Percentiles rank a stretch among this genome's conserved stretches.
Evolutionary conservation across 2,329 filamentous ascomycete genomes (phyloP).

Genomic region (Pseudogymnoascus sp.): DNA sequence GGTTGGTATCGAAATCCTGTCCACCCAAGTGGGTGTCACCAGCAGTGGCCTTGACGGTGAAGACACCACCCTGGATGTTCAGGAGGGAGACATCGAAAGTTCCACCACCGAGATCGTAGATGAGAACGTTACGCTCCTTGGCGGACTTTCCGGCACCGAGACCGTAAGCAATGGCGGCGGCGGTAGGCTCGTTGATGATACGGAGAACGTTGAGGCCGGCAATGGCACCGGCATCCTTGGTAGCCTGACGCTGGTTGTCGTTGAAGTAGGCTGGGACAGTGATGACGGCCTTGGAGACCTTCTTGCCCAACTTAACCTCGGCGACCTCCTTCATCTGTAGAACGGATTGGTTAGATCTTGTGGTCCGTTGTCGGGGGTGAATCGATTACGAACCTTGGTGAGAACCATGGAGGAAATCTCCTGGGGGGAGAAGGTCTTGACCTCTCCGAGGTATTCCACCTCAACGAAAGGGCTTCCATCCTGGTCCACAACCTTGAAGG

Average conservation of each 20-base stretch:
- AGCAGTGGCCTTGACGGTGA: conserved; percentile 96
- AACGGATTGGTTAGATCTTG: neutral
- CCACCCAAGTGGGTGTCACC: conserved; percentile 97
- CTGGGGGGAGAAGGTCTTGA: conserved; percentile 93
- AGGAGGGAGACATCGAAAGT: conserved; percentile 99
- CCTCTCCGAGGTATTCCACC: conserved; percentile 92
- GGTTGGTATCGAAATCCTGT: conserved; percentile 92
- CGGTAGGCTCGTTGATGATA: conserved; percentile 99
- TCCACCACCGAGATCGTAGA: conserved; percentile 99
- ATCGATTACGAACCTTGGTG: conserved; percentile 64
- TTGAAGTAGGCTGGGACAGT: conserved; percentile 99
- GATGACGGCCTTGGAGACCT: conserved; percentile 97
- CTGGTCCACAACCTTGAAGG: conserved; percentile 95
- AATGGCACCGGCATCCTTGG: conserved; percentile 98
- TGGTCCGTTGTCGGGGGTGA: neutral
- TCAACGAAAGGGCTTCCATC: conserved; percentile 83
- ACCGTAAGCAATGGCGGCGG: conserved; percentile 96
- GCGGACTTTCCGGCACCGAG: conserved; percentile 89
- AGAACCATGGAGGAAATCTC: conserved; percentile 99
- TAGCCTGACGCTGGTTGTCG: conserved; percentile 99
- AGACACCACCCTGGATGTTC: conserved; percentile 98
- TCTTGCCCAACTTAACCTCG: conserved; percentile 96
- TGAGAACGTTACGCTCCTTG: conserved; percentile 98
- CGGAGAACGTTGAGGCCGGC: conserved; percentile 95
- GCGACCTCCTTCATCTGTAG: conserved; percentile 97